Evolutionary conservation across 441 rosid genomes (phyloP), one percentile per base, ranked within the genome.

Genomic region (Heliophila coronopifolia): DNA sequence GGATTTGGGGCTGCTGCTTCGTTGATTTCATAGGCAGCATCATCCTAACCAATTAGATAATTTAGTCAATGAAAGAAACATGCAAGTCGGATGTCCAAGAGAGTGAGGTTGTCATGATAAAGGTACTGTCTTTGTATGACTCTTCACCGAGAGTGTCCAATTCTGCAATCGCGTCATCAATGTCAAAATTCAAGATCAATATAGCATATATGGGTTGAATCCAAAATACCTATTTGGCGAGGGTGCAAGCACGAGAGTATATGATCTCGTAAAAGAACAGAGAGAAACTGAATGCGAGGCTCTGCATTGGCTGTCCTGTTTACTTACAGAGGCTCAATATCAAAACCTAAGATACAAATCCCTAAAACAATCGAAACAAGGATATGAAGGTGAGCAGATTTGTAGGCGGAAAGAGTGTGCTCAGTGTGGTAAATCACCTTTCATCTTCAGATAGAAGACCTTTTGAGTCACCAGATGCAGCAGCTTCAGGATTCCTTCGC

Each of bases 41-140:
- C 90, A 61, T 82, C 90, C 86, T 81, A 69, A 27, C 7, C n/a
- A 28, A 7, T 8, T 1, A 2, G 14, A 13, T 13, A 31, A 3
- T 23, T 32, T 28, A 36, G 49, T 33, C 8, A 17, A 2, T 1
- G 9, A 7, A 9, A 7, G 35, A 1, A 14, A 81, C 89, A 83
- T 78, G 85, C 79, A 81, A 72, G 50, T 81, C 83, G 16, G 89
- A 81, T 58, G 85, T 81, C 89, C 84, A 81, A n/a, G 37, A 81
- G 71, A 23, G 89, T 81, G 49, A 81, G 82, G 58, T 81, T 81
- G 51, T 81, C 89, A 81, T 81, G 72, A 81, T 81, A 68, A 81
- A 67, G 23, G 84, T 81, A 62, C 81, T 81, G 55, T 81, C 89
- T 59, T 81, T 81, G 75, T 81, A 81, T 3, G 89, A 81, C 48